Percentiles rank a stretch among this genome's conserved stretches.
These are phyloP conservation scores for Saturnispora mendoncae DNA, from an alignment of 805 yeast genomes.

Conservation along the genomic window DNA sequence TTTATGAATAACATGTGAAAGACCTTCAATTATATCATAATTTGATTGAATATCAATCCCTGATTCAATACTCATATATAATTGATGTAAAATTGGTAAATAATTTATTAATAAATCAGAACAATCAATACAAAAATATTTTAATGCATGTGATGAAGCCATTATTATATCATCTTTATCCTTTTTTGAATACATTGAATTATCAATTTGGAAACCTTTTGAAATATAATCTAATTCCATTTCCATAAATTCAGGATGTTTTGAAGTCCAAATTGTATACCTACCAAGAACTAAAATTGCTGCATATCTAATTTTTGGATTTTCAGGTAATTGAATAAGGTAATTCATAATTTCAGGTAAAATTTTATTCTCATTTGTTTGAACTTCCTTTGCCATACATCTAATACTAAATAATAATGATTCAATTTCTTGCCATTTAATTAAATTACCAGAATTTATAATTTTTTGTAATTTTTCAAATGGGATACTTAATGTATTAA, in stretches of 20 bases:
- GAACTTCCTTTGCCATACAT: constrained; percentile 89
- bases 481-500: constrained; percentile 62
- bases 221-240: constrained; percentile 78
- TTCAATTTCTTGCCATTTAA: constrained; percentile 77
- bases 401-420: constrained; percentile 85
- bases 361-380: constrained; percentile 50
- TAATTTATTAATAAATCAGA: constrained; percentile 52
- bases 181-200: constrained; percentile 8
- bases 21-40: constrained; percentile 79
- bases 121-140: constrained; percentile 93
- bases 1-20: constrained; percentile 70
- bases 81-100: constrained; percentile 64
- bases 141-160: constrained; percentile 89
- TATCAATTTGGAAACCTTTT: constrained; percentile 45
- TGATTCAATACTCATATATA: constrained; percentile 50
- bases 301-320: constrained; percentile 81
- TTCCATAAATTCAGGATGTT: constrained; percentile 75
- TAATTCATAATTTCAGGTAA: constrained; percentile 71
- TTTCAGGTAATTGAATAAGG: constrained; percentile 68
- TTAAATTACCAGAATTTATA: constrained; percentile 19
- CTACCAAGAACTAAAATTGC: constrained; percentile 92
- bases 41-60: constrained; percentile 59
- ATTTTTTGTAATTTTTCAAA: constrained; percentile 45
- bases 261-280: constrained; percentile 90
- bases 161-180: constrained; percentile 44